Evolutionary conservation across 352 stramenopile genomes (phyloP), one percentile per base, ranked within the genome.

Genomic region (Phytophthora citricola): DNA sequence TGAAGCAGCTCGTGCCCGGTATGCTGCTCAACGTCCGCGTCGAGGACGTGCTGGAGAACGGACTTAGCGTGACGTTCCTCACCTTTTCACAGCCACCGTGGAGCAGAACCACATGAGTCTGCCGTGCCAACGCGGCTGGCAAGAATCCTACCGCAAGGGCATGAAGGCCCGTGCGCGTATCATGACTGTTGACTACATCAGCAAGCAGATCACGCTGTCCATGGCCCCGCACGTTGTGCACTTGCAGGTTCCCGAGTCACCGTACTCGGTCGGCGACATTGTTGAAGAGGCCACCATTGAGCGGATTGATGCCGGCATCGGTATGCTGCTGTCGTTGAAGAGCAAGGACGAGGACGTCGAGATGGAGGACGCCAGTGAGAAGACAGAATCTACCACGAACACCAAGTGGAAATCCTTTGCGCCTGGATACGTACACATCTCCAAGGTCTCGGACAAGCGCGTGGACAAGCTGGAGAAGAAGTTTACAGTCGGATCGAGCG

Each of bases 21-120:
- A 97, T 97, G 92, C 71, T 99, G 59, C 79, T 98, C 4, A 94
- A 97, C 67, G 87, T 96, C 20, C 90, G 88, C 41, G 89, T 99
- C 8, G 95, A 98, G 57, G 86, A 95, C 14, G 86, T 96, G 34
- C 73, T 97, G 51, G 69, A 79, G 53, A 97, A 96, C 60, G 89
- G 90, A 1, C 76, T 97, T 20, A 79, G 75, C 31, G 89, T 97
- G 58, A 94, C 91, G 63, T 97, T 96, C 53, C 83, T 97, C 43
- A 93, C 83, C 11, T 96, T 94, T 97, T 97, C 67, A 79, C 74
- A 32, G 90, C 85, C 22, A 94, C 85, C 2, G 89, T 97, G 17
- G 90, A 97, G 72, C 86, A 94, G 49, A 94, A 92, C 66, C 90
- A 97, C 82, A 91, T 96, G 83, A 95, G 86, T 73, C 80, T 90